Percentiles rank a stretch among this genome's conserved stretches.
phyloP scores from a whole-genome alignment of 352 stramenopile species.

The Phytophthora tentaculata region DNA sequence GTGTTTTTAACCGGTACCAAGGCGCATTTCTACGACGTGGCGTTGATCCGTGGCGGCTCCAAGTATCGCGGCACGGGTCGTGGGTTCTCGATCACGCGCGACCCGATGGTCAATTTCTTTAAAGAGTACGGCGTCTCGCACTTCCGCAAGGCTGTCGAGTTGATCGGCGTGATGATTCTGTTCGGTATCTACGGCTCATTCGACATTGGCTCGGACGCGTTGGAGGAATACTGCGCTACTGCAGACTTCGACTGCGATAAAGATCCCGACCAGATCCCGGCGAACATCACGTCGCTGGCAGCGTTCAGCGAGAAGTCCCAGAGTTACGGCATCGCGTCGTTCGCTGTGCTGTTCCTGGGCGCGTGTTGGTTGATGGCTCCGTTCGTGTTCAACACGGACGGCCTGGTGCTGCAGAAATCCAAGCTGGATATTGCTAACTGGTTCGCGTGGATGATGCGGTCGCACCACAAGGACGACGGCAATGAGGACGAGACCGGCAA shows the following conservation, averaged over 20 bases:
- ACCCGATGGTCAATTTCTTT: slow-evolving; percentile 90
- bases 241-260: slow-evolving; percentile 61
- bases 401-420: slow-evolving; percentile 84
- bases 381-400: slow-evolving; percentile 91
- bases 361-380: slow-evolving; percentile 85
- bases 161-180: slow-evolving; percentile 87
- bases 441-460: slow-evolving; percentile 86
- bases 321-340: slow-evolving; percentile 81
- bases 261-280: slow-evolving; percentile 54
- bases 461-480: slow-evolving; percentile 47
- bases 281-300: slow-evolving; percentile 74
- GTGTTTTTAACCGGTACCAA: slow-evolving; percentile 89
- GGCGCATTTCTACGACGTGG: slow-evolving; percentile 88
- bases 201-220: slow-evolving; percentile 58
- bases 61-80: slow-evolving; percentile 89
- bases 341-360: slow-evolving; percentile 82
- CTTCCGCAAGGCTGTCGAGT: slow-evolving; percentile 88
- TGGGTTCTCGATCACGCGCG: slow-evolving; percentile 87
- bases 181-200: slow-evolving; percentile 84
- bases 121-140: slow-evolving; percentile 89
- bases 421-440: slow-evolving; percentile 84
- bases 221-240: slow-evolving; percentile 54
- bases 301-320: slow-evolving; percentile 67
- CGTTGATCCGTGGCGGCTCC: slow-evolving; percentile 80
- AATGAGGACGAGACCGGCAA: slow-evolving; percentile 47